Conservation (phyloP, 2,329 filamentous ascomycete species). For the Verticillium nonalfalfae region DNA sequence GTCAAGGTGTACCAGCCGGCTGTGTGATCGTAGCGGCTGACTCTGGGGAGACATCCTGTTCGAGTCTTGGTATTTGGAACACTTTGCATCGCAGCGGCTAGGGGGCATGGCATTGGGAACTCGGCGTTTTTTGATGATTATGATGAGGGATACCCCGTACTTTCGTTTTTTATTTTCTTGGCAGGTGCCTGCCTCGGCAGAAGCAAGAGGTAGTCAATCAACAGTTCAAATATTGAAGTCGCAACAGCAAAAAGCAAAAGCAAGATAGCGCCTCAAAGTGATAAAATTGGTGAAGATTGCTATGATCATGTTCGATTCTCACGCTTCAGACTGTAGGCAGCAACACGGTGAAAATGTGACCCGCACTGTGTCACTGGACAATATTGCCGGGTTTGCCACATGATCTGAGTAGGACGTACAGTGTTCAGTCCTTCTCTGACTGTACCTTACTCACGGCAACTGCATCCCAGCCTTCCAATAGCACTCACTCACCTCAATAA, state of each 20-base stretch:
- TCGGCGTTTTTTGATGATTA: neutral
- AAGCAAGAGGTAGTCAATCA: neutral
- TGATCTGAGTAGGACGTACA: too few species aligned
- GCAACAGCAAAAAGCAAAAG: too few species aligned
- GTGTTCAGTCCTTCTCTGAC: too few species aligned
- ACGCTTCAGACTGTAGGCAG: too few species aligned
- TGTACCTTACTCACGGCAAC: too few species aligned
- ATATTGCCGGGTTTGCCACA: too few species aligned
- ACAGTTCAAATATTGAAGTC: neutral
- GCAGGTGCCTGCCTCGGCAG: neutral
- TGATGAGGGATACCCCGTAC: neutral
- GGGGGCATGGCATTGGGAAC: neutral
- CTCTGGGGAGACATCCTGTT: neutral
- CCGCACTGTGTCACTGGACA: too few species aligned
- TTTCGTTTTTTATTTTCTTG: neutral
- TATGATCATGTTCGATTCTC: too few species aligned
- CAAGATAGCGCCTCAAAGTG: too few species aligned
- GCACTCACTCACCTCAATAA: neutral
- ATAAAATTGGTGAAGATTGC: too few species aligned
- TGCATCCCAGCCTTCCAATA: too few species aligned
- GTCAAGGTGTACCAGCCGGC: constrained; percentile 54
- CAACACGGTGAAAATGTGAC: too few species aligned
- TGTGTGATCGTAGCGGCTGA: neutral
- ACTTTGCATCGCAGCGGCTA: neutral
- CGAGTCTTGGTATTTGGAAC: neutral